Base-by-base conservation (phyloP, 2,329 filamentous ascomycete species). In the Cladobotryum mycophilum region DNA sequence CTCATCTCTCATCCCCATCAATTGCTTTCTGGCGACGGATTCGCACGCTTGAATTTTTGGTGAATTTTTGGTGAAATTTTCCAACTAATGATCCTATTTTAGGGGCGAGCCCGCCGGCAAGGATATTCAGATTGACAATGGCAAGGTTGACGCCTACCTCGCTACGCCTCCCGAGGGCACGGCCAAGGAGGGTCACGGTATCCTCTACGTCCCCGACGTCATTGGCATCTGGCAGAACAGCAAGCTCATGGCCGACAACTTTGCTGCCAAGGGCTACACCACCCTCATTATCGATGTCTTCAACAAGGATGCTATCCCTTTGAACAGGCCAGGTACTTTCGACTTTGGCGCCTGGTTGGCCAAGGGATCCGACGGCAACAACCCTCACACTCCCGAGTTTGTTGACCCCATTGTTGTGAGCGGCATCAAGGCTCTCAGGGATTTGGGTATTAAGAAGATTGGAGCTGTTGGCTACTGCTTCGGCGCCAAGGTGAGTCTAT, bases 391-490 rank as follows among this genome's bases (percentile, higher is more conserved):
- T 1, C 25, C 53, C 14, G 55, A 64, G 34, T 48, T 52, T 1
- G 56, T 67, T 2, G 65, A 67, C 37, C 61, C 63, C 5, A 62
- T 69, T 9, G 52, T 66, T 8, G 30, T 59, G 3, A 56, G 58
- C 3, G 62, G 55, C 4, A 60, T 85, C 58, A 76, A 79, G 57
- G 73, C 78, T 52, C 63, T 88, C 41, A 75, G 77, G 53, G 73
- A 80, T 47, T 70, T 74, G 49, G 76, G 78, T 1, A 66, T 78
- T 42, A 80, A 78, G 64, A 80, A 76, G 56, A 68, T 90, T 35
- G 86, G 80, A 2, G 78, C 74, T 13, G 79, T 83, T 1, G 86
- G 86, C 0, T 89, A 89, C 68, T 90, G 87, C 69, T 88, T 89
- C 58, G 86, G 87, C 36, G 86, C 77, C 49, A 88, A 87, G 75